Evolutionary conservation across 208 protist genomes (phyloP).

Genomic region (Acanthamoeba healyi): DNA sequence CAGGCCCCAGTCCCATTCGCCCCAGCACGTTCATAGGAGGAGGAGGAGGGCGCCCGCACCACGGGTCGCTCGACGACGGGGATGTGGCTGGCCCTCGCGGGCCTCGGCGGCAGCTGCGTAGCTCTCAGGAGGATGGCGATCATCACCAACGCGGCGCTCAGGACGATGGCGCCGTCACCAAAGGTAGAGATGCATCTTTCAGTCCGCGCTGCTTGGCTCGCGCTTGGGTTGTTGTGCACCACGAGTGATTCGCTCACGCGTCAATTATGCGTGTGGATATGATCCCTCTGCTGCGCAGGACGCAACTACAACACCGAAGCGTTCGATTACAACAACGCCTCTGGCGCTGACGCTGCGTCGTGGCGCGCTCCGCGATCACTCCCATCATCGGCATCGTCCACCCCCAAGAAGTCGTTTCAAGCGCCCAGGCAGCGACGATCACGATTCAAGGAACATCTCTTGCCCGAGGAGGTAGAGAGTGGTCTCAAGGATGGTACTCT

Average conservation of each 20-base stretch:
- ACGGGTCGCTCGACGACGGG: neutral
- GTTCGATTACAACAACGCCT: neutral
- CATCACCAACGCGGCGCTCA: neutral
- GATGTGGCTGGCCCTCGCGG: neutral
- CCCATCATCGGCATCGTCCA: neutral
- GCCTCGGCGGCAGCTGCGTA: neutral
- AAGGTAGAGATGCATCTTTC: neutral
- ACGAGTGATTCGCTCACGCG: neutral
- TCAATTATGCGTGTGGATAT: too few species aligned
- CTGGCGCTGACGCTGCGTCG: neutral
- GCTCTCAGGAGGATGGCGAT: neutral
- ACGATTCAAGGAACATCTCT: conserved; percentile 63
- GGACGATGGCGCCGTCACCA: neutral
- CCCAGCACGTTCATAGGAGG: neutral
- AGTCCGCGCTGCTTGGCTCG: too few species aligned
- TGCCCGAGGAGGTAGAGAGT: conserved; percentile 36
- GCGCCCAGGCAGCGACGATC: conserved; percentile 15
- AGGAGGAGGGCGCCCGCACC: too few species aligned
- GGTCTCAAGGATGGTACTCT: conserved; percentile 68
- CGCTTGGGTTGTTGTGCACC: too few species aligned
- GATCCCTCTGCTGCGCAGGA: neutral
- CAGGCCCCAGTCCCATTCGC: neutral
- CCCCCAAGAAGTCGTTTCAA: neutral
- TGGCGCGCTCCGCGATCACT: neutral
- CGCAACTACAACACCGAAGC: conserved; percentile 12